Conservation (phyloP, 192 early-diverging fungal genomes). For the Coemansia biformis region DNA sequence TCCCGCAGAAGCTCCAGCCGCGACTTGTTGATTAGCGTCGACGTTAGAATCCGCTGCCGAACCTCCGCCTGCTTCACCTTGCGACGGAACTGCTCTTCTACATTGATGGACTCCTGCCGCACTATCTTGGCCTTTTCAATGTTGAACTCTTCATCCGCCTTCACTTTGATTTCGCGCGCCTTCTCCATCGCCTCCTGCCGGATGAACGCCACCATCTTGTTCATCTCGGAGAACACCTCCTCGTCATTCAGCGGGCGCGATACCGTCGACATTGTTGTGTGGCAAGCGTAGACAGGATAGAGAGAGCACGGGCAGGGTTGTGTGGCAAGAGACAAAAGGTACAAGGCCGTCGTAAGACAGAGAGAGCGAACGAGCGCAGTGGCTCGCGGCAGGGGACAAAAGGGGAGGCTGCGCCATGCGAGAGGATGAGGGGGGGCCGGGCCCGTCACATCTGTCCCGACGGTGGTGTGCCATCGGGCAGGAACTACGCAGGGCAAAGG, state of each 20-base stretch:
- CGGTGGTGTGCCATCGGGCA: too few species aligned
- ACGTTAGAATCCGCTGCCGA: constrained; percentile 90
- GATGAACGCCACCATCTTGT: constrained; percentile 99
- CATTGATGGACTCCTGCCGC: constrained; percentile 92
- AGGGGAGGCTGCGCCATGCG: too few species aligned
- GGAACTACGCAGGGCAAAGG: too few species aligned
- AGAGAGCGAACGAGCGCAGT: too few species aligned
- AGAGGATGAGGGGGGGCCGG: too few species aligned
- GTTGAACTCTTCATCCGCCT: constrained; percentile 99
- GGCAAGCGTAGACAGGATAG: too few species aligned
- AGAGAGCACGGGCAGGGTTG: too few species aligned
- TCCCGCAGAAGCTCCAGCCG: constrained; percentile 81
- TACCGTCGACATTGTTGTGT: constrained; percentile 35
- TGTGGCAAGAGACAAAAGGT: too few species aligned
- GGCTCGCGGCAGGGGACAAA: too few species aligned
- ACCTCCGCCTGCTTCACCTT: constrained; percentile 98
- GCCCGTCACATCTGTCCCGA: too few species aligned
- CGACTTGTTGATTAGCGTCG: constrained; percentile 95
- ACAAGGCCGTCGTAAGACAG: too few species aligned
- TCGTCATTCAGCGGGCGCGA: constrained; percentile 83
- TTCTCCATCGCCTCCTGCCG: constrained; percentile 98
- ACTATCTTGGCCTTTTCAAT: constrained; percentile 98
- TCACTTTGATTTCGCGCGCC: constrained; percentile 96
- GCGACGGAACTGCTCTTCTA: constrained; percentile 92
- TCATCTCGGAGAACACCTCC: constrained; percentile 95